Evolutionary conservation across 2,329 filamentous ascomycete species (phyloP), one percentile per base, ranked within the genome.

Genomic region (Capronia americana): DNA sequence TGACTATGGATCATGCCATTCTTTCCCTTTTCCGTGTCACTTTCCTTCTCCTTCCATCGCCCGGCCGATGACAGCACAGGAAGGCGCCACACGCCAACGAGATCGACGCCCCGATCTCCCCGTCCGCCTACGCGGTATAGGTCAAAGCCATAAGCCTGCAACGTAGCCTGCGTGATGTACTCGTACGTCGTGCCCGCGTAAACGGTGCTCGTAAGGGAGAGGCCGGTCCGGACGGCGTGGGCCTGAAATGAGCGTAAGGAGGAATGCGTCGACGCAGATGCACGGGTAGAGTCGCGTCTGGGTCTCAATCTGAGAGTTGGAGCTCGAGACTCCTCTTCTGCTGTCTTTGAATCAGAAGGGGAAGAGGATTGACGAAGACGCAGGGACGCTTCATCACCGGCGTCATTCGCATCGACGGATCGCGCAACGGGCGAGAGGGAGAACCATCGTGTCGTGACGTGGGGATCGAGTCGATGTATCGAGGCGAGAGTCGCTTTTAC

Each of bases 101-200:
- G 79, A 65, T 83, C 81, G 65, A 82, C 80, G 57, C 81, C 81
- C 48, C 75, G 75, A 69, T 83, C 81, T 17, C 77, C 76, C 64
- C 80, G 78, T 50, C 81, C 80, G 70, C 81, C 81, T 51, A 80
- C 76, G 34, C 81, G 80, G 65, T 76, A 71, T 1, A 83, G 76
- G 17, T 73, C 66, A 65, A 83, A 76, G n/a, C 75, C 76, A 38
- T 76, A 78, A 24, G 71, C 74, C 38, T 75, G 78, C 20, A 83
- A 77, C 41, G 75, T 77, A 32, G 74, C 57, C 34, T 77, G 77
- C 6, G 81, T 76, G 7, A 77, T 79, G 67, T 83, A 82, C 72
- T 83, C 81, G 73, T 83, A 83, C 64, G 77, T 74, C 2, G 80
- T 83, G 57, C 81, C 81, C 50, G 79, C 72, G 68, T 80, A 80